Percentiles rank a stretch among this genome's conserved stretches.
Evolutionary conservation across 257 asterid species (phyloP).

Genomic region (Solanum boliviense): DNA sequence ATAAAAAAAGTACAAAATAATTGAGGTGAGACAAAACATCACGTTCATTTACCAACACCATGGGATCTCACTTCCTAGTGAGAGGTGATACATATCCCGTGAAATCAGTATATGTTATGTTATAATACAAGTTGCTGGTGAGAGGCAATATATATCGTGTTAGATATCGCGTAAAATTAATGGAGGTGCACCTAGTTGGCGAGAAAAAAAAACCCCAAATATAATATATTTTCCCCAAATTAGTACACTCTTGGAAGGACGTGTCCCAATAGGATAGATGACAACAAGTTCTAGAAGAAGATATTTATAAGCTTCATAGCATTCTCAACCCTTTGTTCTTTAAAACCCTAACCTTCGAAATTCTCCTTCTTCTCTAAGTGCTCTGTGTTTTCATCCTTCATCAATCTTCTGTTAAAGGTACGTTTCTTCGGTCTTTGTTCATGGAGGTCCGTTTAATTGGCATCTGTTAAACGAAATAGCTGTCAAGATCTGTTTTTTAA

Average conservation of each 20-base stretch:
- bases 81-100: background rate
- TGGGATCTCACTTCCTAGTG: background rate
- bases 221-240: background rate
- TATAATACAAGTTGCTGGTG: no score
- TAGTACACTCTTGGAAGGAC: background rate
- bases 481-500: background rate
- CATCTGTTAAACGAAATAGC: background rate
- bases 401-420: background rate
- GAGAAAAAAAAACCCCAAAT: background rate
- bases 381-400: background rate
- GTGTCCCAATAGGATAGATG: background rate
- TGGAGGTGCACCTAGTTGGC: background rate
- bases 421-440: background rate
- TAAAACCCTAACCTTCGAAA: background rate
- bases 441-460: background rate
- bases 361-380: background rate
- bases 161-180: background rate
- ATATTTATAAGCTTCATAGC: background rate
- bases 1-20: no score
- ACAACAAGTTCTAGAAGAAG: background rate
- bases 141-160: no score
- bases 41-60: background rate
- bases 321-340: background rate
- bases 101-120: no score
- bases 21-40: background rate